Evolutionary conservation across 2,329 filamentous ascomycete species (phyloP).

Genomic region (Aureobasidium lini): DNA sequence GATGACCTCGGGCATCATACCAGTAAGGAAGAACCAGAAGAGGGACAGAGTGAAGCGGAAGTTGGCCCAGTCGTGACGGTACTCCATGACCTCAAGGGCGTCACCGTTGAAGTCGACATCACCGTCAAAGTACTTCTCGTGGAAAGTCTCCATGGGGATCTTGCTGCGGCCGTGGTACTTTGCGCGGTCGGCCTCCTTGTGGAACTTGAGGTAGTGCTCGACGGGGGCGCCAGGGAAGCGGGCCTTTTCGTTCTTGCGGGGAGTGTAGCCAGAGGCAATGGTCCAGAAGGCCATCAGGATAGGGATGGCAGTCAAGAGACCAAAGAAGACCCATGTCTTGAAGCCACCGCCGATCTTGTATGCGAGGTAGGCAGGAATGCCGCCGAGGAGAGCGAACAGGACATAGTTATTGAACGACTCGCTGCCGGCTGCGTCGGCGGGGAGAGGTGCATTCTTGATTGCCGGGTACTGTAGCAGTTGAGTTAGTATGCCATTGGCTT

Average conservation of each 20-base stretch:
- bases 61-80: conserved; percentile 93
- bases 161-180: conserved; percentile 73
- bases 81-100: conserved; percentile 79
- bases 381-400: conserved; percentile 61
- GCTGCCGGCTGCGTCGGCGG: conserved; percentile 76
- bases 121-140: conserved; percentile 96
- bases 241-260: conserved; percentile 88
- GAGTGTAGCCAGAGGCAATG: conserved; percentile 68
- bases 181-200: conserved; percentile 49
- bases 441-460: conserved; percentile 91
- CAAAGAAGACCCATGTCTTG: conserved; percentile 83
- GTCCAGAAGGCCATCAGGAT: conserved; percentile 80
- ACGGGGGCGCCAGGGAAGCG: conserved; percentile 77
- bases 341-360: conserved; percentile 79
- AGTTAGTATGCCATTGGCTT: conserved; percentile 17
- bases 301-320: conserved; percentile 67
- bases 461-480: conserved; percentile 58
- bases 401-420: conserved; percentile 81
- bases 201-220: conserved; percentile 84
- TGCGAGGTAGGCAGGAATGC: conserved; percentile 71
- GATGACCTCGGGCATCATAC: conserved; percentile 82
- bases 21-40: conserved; percentile 81
- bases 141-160: conserved; percentile 87
- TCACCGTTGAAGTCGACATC: conserved; percentile 95
- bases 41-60: conserved; percentile 83